Evolutionary conservation across 176 grass and related monocot genomes (phyloP), one percentile per base, ranked within the genome.

Genomic region (Aegilops sharonensis): DNA sequence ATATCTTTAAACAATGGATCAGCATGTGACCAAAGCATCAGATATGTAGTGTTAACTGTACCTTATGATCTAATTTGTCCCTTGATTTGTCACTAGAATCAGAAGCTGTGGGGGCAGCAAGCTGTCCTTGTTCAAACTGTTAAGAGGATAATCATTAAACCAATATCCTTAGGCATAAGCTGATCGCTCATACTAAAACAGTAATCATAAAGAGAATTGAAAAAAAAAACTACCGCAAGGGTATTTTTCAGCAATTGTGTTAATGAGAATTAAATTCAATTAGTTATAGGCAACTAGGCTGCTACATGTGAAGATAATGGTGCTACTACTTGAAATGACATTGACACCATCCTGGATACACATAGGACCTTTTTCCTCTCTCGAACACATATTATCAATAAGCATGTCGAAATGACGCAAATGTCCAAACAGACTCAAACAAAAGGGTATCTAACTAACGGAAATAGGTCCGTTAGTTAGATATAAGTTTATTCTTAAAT

Each of bases 51-150:
- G 40, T 21, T 32, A 65, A 61, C 14, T 83, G 32, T 94, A 97
- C 94, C 91, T 97, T 97, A 66, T 94, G 92, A 89, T 97, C 90
- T 72, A 81, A 25, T 80, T 90, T 97, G 31, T 94, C 92, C 83
- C 88, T 97, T 89, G 94, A 97, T 92, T 81, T 94, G 59, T 89
- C 92, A 77, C 89, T 93, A 88, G 92, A 97, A 90, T 94, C 92
- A 85, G 88, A 97, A 83, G 83, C 87, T 11, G 72, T 77, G 27
- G 89, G 78, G 4, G 7, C 81, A 83, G 64, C 72, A 86, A 82
- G 76, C 30, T 92, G 92, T 85, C 80, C 92, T 90, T 90, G 89
- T 80, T 94, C 94, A 80, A 97, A 84, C 90, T 97, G 85, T 18
- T 42, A 85, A 65, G 76, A 17, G 59, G 31, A 81, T 68, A 76